These are phyloP conservation scores for Linderina pennispora DNA, from an alignment of 192 early-diverging fungal genomes.

Conservation along the genomic window DNA sequence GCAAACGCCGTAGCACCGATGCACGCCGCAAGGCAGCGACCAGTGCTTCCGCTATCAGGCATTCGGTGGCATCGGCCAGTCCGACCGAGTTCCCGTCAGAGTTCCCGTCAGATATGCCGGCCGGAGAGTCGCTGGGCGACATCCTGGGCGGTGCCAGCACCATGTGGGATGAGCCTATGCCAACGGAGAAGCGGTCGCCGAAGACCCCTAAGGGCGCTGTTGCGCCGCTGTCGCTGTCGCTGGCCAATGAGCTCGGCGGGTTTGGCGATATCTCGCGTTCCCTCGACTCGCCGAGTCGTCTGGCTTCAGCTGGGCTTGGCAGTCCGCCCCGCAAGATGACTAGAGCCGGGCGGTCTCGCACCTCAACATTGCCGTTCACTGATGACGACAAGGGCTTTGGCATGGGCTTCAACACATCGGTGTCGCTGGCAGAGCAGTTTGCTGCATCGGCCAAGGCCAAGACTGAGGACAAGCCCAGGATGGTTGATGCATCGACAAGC, in stretches of 20 bases:
- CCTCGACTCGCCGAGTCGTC: constrained; percentile 9
- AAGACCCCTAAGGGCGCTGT: too few relatives aligned
- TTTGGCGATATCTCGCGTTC: neutral
- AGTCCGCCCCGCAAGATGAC: constrained; percentile 4
- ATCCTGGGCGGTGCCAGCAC: constrained; percentile 28
- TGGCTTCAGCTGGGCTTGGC: constrained; percentile 2
- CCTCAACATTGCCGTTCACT: constrained; percentile 23
- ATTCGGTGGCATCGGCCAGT: too few relatives aligned
- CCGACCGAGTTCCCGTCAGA: too few relatives aligned
- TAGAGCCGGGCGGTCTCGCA: too few relatives aligned
- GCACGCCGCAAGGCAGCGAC: constrained; percentile 8
- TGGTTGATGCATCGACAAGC: constrained; percentile 23
- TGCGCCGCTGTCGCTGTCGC: neutral
- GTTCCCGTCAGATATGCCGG: too few relatives aligned
- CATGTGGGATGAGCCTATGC: constrained; percentile 27
- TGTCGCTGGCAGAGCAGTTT: constrained; percentile 36
- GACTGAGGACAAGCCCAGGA: constrained; percentile 10
- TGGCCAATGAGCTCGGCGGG: neutral
- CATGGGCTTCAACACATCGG: constrained; percentile 28
- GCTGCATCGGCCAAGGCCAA: constrained; percentile 12
- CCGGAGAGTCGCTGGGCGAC: constrained; percentile 36
- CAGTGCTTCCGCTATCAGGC: constrained; percentile 1
- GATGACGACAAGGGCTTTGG: constrained; percentile 26
- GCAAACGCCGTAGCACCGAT: constrained; percentile 1
- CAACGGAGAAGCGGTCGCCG: too few relatives aligned